Base-by-base conservation (phyloP, 106 monocot genomes). In the Dendrobium huoshanense region DNA sequence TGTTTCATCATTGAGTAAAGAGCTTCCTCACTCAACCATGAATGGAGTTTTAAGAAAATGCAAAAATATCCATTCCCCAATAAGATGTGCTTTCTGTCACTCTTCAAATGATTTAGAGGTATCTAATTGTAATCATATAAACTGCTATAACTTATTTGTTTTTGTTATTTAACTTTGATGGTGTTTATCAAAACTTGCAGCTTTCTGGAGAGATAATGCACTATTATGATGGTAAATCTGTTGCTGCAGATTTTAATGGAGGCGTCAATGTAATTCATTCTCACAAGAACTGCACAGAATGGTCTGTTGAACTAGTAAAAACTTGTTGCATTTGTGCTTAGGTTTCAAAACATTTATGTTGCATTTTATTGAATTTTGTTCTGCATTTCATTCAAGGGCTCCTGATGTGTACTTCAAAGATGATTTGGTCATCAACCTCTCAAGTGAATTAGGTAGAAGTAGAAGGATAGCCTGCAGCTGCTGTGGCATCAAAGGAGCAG, bases 381-480 rank as follows among this genome's bases (percentile, higher is more conserved):
- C 2, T 70, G 33, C 18, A 22, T 84, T 83, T 22, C 55, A 76
- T 22, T 87, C 61, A 82, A 99, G 98, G 98, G 95, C 98, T 25
- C 98, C 98, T 80, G 90, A 95, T 85, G 98, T 99, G 29, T 99
- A 90, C 83, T 99, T 99, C 67, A 82, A 99, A 70, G 84, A 88
- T 87, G 93, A 99, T 51, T 48, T 47, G 51, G 93, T 84, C 9
- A 73, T 95, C 44, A 99, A 99, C 81, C 89, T 99, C 41, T 48
- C 77, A 55, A 79, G 79, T 78, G 98, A 99, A 81, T 65, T 99
- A 82, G 72, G 93, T 41, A 90, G 98, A 88, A 95, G 98, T 83
- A 93, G 83, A 73, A 88, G 95, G 75, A 95, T 99, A 42, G 93
- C 88, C 74, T 99, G 98, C 81, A 82, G 91, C 75, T 89, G 84